Evolutionary conservation across 139 green algal species (phyloP), one percentile per base, ranked within the genome.

Genomic region (Eudorina sp.): DNA sequence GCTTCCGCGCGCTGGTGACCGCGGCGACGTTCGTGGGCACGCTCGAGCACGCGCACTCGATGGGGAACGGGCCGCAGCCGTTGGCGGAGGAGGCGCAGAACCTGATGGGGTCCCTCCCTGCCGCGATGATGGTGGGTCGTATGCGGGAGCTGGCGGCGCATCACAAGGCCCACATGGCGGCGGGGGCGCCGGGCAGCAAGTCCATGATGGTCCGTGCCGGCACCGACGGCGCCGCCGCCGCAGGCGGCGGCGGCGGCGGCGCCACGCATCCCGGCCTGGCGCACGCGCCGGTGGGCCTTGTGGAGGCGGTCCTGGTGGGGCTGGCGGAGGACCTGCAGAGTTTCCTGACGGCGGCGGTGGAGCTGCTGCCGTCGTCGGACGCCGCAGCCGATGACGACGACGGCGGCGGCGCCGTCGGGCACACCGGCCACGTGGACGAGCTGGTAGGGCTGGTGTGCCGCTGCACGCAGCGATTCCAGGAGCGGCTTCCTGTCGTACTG

Each of bases 391-490:
- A 1, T 2, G 76, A 7, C 34, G 36, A 16, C 51, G 76, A 40
- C 21, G 60, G 34, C 41, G 60, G n/a, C 75, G 34, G 48, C 34
- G 16, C 19, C 51, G 34, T 27, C 48, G 48, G 48, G 4, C 14
- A 34, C 43, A 40, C 18, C 40, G 80, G 80, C 4, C 80, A 86
- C 21, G 80, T 86, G 80, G 60, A 86, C n/a, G 80, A 86, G 60
- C 80, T 86, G 14, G 80, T 86, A 29, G 80, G 80, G 14, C 80
- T 86, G 9, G 80, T 86, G 55, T 86, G 80, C 60, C 29, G 43
- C 29, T 86, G 80, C 80, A 86, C 80, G 38, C 80, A 86, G 80
- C 80, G 80, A 38, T 86, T 86, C 60, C 80, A 86, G 80, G 80
- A 86, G 62, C 80, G 80, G 29, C 43, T 86, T 38, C 80, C 80